Percentiles rank a stretch among this genome's conserved stretches.
phyloP scores from a whole-genome alignment of 2,329 filamentous ascomycete species.

The Fusarium sambucinum region DNA sequence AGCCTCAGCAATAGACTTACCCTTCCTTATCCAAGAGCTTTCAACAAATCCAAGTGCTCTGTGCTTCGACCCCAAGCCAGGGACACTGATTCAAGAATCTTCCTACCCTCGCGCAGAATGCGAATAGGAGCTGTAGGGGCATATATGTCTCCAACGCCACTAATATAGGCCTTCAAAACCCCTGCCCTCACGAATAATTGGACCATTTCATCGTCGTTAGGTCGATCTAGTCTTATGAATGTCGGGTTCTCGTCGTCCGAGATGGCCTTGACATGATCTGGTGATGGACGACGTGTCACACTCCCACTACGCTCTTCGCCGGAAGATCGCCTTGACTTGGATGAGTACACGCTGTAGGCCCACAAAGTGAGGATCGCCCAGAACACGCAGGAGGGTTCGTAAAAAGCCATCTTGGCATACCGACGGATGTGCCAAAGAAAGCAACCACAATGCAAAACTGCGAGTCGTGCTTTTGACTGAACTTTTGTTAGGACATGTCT shows the following conservation, averaged over 20 bases:
- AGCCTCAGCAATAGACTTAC: neutral
- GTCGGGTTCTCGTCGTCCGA: constrained; percentile 45
- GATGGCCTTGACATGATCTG: neutral
- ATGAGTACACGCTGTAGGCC: constrained; percentile 52
- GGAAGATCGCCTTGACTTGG: neutral
- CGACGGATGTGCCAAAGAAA: constrained; percentile 61
- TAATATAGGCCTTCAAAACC: constrained; percentile 62
- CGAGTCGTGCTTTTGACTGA: constrained; percentile 59
- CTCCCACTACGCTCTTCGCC: constrained; percentile 11
- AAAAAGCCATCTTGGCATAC: constrained; percentile 56
- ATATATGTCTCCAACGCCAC: constrained; percentile 64
- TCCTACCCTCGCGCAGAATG: constrained; percentile 42
- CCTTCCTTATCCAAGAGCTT: neutral
- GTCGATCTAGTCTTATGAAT: constrained; percentile 66
- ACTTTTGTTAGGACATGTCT: rapidly evolving
- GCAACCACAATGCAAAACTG: constrained; percentile 59
- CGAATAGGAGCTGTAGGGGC: constrained; percentile 26
- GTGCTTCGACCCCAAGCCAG: constrained; percentile 37
- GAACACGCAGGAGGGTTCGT: constrained; percentile 55
- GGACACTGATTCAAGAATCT: constrained; percentile 29
- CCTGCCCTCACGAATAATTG: constrained; percentile 67
- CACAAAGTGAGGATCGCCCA: constrained; percentile 56
- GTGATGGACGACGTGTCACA: constrained; percentile 5
- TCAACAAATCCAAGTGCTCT: constrained; percentile 13
- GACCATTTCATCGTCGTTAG: constrained; percentile 68